Base-by-base conservation (phyloP, 1,139 yeast species). In the Yamadazyma jaroonii region DNA sequence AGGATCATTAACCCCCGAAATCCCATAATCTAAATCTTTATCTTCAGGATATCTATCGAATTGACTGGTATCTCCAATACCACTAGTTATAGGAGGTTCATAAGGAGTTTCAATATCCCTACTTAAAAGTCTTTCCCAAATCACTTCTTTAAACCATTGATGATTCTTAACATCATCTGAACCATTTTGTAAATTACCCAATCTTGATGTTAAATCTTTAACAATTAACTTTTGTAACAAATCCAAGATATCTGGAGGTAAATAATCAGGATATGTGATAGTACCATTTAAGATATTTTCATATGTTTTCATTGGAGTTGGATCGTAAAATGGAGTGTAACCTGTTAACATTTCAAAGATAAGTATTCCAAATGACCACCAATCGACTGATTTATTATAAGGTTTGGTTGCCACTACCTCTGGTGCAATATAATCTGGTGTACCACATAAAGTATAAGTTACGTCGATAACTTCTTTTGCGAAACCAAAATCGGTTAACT, bases 361-460 rank as follows among this genome's bases (percentile, higher is more conserved):
- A 40, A 77, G 61, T 9, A 77, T 77, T 12, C 83, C 83, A 48
- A 77, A 67, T 3, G 79, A 74, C 83, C 83, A 77, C 81, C 81
- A 77, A 54, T 77, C 83, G 10, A 77, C 82, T 2, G 81, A 74
- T 49, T 77, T 76, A 53, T 77, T 77, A 54, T 77, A 77, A 3
- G 82, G 81, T 50, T 77, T 77, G 28, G 81, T 76, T 10, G 81
- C 74, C 37, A 77, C 75, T 29, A 77, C 81, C 54, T 77, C 83
- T 1, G 83, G 83, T 0, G 83, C 83, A 40, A 77, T 77, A 53
- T 77, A 77, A 56, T 77, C 83, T 0, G 83, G 83, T 0, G 83
- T 77, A 34, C 83, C 83, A 61, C 83, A 77, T 44, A 77, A 66
- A 1, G 83, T 77, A 65, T 77, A 77, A 6, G 83, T 77, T 23